These are phyloP conservation scores for Phytophthora cactorum DNA, from an alignment of 352 stramenopile genomes.

Conservation along the genomic window DNA sequence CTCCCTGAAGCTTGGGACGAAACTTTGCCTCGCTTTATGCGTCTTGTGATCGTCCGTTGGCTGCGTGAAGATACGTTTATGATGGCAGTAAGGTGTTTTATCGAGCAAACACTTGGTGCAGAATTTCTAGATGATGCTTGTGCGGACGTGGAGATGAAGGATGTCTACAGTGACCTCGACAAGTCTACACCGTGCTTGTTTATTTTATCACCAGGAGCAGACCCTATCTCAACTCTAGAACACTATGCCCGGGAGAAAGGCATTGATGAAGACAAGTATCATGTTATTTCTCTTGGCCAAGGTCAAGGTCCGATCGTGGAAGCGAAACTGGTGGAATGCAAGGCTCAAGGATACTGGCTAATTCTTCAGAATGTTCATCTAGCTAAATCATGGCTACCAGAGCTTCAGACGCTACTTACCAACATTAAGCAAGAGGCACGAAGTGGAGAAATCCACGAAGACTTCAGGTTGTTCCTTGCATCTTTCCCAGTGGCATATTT, in stretches of 20 bases:
- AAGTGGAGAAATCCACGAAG: constrained; percentile 49
- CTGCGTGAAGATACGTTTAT: constrained; percentile 61
- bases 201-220: constrained; percentile 75
- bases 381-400: constrained; percentile 77
- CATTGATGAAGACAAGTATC: constrained; percentile 47
- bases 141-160: constrained; percentile 39
- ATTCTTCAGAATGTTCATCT: constrained; percentile 82
- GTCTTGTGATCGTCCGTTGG: constrained; percentile 67
- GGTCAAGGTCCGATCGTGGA: constrained; percentile 78
- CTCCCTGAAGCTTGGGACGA: constrained; percentile 46
- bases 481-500: constrained; percentile 75
- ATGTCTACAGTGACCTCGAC: constrained; percentile 63
- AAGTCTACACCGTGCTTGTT: constrained; percentile 76
- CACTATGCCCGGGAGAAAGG: constrained; percentile 54
- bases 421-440: constrained; percentile 39
- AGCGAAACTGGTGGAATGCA: constrained; percentile 55
- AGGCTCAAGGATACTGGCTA: constrained; percentile 64
- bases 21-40: constrained; percentile 47
- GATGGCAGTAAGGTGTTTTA: constrained; percentile 43
- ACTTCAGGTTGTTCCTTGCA: constrained; percentile 77
- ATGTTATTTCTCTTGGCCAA: constrained; percentile 77
- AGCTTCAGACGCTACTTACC: constrained; percentile 53
- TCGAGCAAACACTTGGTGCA: constrained; percentile 44
- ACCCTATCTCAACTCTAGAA: constrained; percentile 57
- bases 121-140: constrained; percentile 24